These are phyloP conservation scores for Syzygium malaccense DNA, from an alignment of 441 rosid species.

Conservation along the genomic window DNA sequence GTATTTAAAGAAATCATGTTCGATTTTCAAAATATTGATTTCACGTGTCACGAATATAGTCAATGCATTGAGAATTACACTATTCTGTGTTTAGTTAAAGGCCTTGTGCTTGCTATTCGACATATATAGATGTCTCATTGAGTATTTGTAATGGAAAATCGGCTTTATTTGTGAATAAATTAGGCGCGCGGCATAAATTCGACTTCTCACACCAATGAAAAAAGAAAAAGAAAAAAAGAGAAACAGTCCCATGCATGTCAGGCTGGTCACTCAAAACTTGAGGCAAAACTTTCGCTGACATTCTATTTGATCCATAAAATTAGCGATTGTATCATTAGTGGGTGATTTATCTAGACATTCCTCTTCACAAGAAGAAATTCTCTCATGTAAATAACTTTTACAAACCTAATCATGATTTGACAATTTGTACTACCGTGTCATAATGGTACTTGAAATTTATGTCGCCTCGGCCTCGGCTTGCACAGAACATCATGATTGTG, in stretches of 20 bases:
- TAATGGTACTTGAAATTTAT: neutral
- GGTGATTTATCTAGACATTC: neutral
- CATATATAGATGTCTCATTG: neutral
- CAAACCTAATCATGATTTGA: neutral
- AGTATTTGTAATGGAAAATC: neutral
- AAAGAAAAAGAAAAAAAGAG: rapidly evolving
- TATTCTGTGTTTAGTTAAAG: neutral
- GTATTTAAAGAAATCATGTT: neutral
- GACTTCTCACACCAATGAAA: neutral
- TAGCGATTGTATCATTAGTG: neutral
- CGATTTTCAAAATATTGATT: neutral
- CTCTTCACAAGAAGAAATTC: neutral
- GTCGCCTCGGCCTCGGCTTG: neutral
- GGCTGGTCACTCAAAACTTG: neutral
- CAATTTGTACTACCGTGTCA: neutral
- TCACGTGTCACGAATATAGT: rapidly evolving
- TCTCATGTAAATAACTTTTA: neutral
- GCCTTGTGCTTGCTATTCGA: neutral
- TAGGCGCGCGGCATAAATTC: neutral
- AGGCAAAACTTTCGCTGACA: neutral
- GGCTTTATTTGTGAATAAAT: neutral
- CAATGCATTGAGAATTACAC: neutral
- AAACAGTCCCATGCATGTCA: rapidly evolving
- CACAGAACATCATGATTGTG: neutral
- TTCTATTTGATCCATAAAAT: neutral